phyloP scores from a whole-genome alignment of 2,329 filamentous ascomycete genomes.

The Diplodia scrobiculata region DNA sequence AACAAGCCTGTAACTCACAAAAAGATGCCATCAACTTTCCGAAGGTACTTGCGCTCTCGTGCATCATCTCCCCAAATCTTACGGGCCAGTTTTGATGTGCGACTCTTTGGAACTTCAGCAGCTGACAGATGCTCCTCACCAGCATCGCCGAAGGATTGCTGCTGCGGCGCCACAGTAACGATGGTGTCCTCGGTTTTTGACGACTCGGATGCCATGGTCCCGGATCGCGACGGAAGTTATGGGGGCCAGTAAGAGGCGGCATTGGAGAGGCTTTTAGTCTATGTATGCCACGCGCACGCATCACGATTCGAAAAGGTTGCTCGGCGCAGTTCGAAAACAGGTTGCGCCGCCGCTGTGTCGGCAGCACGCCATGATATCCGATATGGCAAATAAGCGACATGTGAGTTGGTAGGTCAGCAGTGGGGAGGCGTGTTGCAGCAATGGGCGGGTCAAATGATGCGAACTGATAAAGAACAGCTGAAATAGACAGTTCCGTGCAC shows the following conservation, averaged over 20 bases:
- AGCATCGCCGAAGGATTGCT: slow-evolving; percentile 1
- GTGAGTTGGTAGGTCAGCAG: slow-evolving; percentile 16
- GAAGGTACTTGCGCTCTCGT: slow-evolving; percentile 10
- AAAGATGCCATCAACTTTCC: slow-evolving; percentile 5
- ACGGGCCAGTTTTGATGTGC: background rate
- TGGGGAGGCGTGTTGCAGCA: slow-evolving; percentile 18
- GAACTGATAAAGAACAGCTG: slow-evolving; percentile 16
- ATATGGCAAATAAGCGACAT: slow-evolving; percentile 16
- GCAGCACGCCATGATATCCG: slow-evolving; percentile 20
- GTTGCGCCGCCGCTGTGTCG: background rate
- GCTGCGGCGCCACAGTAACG: slow-evolving; percentile 3
- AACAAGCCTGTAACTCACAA: background rate
- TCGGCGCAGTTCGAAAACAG: slow-evolving; percentile 1
- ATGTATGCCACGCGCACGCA: slow-evolving; percentile 12
- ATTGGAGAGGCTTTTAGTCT: background rate
- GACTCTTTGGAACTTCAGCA: background rate
- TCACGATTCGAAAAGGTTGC: background rate
- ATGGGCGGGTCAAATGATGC: slow-evolving; percentile 22
- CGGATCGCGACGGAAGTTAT: background rate
- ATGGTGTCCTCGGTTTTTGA: background rate
- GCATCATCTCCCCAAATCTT: slow-evolving; percentile 17
- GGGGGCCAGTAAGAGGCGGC: background rate
- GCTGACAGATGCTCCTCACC: background rate
- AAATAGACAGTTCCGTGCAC: slow-evolving; percentile 7
- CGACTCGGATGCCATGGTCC: background rate